Conservation (phyloP, 805 yeast species). For the Isabelozyma heimii region DNA sequence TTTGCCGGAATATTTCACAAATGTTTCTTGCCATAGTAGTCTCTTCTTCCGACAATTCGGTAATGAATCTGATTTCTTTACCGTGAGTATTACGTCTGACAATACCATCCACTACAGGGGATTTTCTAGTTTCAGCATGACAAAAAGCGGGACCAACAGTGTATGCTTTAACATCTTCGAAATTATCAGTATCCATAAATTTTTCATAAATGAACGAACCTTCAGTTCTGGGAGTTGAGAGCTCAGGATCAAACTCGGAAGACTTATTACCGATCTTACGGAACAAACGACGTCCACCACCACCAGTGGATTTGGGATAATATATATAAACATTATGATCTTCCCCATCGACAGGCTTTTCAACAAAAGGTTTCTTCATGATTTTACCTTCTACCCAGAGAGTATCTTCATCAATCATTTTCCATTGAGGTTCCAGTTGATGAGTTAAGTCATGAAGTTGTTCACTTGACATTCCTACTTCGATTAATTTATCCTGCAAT, state of each 20-base stretch:
- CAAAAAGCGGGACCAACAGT: constrained; percentile 90
- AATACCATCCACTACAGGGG: constrained; percentile 99
- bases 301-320: constrained; percentile 85
- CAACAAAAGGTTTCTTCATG: constrained; percentile 89
- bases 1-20: constrained; percentile 76
- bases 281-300: constrained; percentile 94
- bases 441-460: constrained; percentile 65
- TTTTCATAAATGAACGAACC: constrained; percentile 92
- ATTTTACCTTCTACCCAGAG: constrained; percentile 68
- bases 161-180: constrained; percentile 97
- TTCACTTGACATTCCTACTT: constrained; percentile 30
- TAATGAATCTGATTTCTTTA: constrained; percentile 88
- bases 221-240: constrained; percentile 72
- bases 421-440: constrained; percentile 73
- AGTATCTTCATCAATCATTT: constrained; percentile 79
- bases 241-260: constrained; percentile 87
- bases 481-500: constrained; percentile 47
- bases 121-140: constrained; percentile 97
- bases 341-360: constrained; percentile 98
- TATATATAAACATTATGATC: constrained; percentile 95
- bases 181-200: constrained; percentile 97
- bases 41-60: constrained; percentile 75
- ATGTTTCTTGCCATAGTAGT: constrained; percentile 77
- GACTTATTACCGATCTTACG: constrained; percentile 96
- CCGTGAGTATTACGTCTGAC: constrained; percentile 97